phyloP scores from a whole-genome alignment of 345 rosid species.

The Gossypium turneri region DNA sequence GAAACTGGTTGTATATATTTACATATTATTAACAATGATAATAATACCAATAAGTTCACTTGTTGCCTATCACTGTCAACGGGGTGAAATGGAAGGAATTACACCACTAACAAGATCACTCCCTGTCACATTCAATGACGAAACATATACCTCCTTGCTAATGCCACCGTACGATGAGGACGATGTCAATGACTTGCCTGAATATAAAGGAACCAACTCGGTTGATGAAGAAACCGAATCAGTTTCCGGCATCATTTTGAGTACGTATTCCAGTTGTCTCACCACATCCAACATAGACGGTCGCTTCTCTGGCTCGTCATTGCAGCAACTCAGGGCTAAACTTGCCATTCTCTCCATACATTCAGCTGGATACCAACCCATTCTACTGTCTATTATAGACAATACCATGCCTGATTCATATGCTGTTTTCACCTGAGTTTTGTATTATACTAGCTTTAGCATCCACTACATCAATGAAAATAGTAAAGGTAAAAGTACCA shows the following conservation, averaged over 20 bases:
- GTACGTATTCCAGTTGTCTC: slow-evolving; percentile 65
- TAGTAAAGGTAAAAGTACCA: too few species aligned
- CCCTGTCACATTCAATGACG: slow-evolving; percentile 41
- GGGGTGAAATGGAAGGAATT: slow-evolving; percentile 50
- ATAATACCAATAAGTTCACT: background rate
- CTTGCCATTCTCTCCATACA: slow-evolving; percentile 50
- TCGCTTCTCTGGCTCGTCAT: slow-evolving; percentile 59
- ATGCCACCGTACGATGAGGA: slow-evolving; percentile 25
- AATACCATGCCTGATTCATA: slow-evolving; percentile 46
- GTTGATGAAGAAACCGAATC: slow-evolving; percentile 19
- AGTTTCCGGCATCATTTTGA: slow-evolving; percentile 45
- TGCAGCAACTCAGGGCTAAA: slow-evolving; percentile 65
- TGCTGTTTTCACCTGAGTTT: slow-evolving; percentile 54
- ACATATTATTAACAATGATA: background rate
- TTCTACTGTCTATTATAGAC: slow-evolving; percentile 67
- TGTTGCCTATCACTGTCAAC: slow-evolving; percentile 27
- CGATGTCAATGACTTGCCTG: slow-evolving; percentile 36
- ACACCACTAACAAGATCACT: slow-evolving; percentile 67
- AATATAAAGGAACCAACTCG: slow-evolving; percentile 28
- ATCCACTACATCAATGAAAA: background rate
- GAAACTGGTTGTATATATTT: background rate
- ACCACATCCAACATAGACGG: slow-evolving; percentile 70
- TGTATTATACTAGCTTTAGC: background rate
- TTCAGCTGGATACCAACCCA: slow-evolving; percentile 78
- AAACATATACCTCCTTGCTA: slow-evolving; percentile 28